Evolutionary conservation across 1,139 yeast species (phyloP).

Genomic region (Ogataea hybrid): DNA sequence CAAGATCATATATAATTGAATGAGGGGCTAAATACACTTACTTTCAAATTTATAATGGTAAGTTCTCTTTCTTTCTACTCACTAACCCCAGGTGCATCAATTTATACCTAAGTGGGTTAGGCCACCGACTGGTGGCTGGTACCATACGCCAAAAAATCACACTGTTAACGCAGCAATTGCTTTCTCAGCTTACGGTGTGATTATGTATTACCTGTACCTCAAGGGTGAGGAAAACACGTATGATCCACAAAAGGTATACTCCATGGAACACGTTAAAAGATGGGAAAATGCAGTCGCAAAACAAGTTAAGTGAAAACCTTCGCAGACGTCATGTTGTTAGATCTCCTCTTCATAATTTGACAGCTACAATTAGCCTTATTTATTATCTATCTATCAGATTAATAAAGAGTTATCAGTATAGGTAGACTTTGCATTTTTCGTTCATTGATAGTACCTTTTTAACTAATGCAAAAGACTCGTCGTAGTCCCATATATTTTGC

Average conservation of each 20-base stretch:
- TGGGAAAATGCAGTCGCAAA: constrained; percentile 33
- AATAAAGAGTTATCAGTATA: constrained; percentile 36
- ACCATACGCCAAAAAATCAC: constrained; percentile 33
- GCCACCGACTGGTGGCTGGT: constrained; percentile 37
- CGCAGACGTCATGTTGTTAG: no score
- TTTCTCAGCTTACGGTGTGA: constrained; percentile 26
- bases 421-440: constrained; percentile 46
- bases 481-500: constrained; percentile 62
- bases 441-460: constrained; percentile 38
- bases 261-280: constrained; percentile 27
- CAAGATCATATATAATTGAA: background rate
- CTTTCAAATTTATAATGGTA: background rate
- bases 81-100: constrained; percentile 4
- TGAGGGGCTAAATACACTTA: background rate
- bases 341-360: no score
- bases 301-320: no score
- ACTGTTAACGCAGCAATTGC: constrained; percentile 31
- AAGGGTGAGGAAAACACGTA: constrained; percentile 29
- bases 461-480: constrained; percentile 44
- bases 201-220: constrained; percentile 25
- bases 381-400: background rate
- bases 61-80: no score
- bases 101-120: constrained; percentile 32
- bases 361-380: background rate
- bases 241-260: constrained; percentile 29